These are phyloP conservation scores for Hippophae tibetana DNA, from an alignment of 306 rosid genomes.

Conservation along the genomic window DNA sequence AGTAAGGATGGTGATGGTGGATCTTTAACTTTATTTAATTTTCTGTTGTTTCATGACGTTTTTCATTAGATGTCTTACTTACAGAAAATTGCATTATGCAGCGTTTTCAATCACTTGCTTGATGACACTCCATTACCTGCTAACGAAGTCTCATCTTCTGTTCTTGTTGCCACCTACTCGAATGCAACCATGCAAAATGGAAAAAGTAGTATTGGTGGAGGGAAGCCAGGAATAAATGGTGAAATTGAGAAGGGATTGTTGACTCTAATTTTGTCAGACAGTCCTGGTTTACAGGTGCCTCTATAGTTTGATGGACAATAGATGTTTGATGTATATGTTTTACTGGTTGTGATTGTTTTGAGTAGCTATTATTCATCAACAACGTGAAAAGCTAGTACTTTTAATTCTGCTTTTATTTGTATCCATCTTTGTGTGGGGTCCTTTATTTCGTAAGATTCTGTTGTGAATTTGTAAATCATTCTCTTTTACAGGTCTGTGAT, in stretches of 20 bases:
- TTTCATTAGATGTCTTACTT: slow-evolving; percentile 12
- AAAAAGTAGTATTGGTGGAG: slow-evolving; percentile 69
- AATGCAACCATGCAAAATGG: slow-evolving; percentile 53
- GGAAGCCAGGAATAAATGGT: slow-evolving; percentile 62
- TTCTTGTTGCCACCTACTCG: slow-evolving; percentile 66
- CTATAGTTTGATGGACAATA: slow-evolving; percentile 19
- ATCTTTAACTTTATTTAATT: slow-evolving; percentile 9
- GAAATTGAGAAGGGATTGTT: slow-evolving; percentile 92
- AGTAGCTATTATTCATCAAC: too few species aligned
- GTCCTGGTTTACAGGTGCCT: slow-evolving; percentile 89
- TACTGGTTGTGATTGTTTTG: not conserved
- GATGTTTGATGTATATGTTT: not conserved
- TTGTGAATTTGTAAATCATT: slow-evolving; percentile 13
- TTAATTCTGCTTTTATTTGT: too few species aligned
- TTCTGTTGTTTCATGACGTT: not conserved
- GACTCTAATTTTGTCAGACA: slow-evolving; percentile 75
- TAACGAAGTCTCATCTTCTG: slow-evolving; percentile 82
- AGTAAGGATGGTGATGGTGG: slow-evolving; percentile 48
- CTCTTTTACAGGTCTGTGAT: slow-evolving; percentile 67
- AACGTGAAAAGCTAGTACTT: too few species aligned
- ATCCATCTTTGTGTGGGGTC: too few species aligned
- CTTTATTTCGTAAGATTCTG: not conserved
- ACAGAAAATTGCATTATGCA: slow-evolving; percentile 30
- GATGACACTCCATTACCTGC: slow-evolving; percentile 89
- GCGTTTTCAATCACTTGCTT: slow-evolving; percentile 83